A percentile compares a stretch with the other conserved stretches of the same genome.
These are phyloP conservation scores for Cadophora malorum DNA, from an alignment of 2,329 filamentous ascomycete species.

Conservation along the genomic window DNA sequence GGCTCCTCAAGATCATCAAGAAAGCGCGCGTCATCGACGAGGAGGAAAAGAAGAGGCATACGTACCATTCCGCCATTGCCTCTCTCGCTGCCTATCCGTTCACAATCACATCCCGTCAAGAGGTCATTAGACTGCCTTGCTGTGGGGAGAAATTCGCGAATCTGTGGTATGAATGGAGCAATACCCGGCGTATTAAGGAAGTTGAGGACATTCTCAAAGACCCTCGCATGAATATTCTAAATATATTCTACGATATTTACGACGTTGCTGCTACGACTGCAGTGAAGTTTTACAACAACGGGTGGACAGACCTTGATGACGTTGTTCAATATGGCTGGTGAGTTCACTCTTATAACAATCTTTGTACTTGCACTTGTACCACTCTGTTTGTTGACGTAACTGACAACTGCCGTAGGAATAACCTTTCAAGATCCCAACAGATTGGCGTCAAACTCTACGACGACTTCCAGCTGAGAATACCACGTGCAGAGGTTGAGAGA, in stretches of 20 bases:
- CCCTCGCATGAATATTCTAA: conserved; percentile 65
- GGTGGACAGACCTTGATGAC: conserved; percentile 87
- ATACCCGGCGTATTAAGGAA: conserved; percentile 65
- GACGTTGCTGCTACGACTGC: conserved; percentile 88
- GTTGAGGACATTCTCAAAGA: conserved; percentile 69
- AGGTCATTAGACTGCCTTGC: conserved; percentile 67
- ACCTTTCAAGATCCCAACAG: conserved; percentile 80
- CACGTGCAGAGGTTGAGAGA: conserved; percentile 72
- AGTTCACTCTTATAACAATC: neutral
- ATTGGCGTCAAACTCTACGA: conserved; percentile 95
- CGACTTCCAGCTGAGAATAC: conserved; percentile 76
- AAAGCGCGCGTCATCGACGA: conserved; percentile 72
- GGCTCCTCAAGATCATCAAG: conserved; percentile 76
- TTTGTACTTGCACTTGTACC: too few species aligned
- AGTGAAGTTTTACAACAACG: conserved; percentile 77
- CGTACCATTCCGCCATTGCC: conserved; percentile 88
- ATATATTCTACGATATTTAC: conserved; percentile 84
- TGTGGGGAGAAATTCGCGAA: conserved; percentile 81
- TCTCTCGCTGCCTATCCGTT: conserved; percentile 80
- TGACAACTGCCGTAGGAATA: conserved; percentile 49
- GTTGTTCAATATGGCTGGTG: conserved; percentile 79
- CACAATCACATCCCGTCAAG: conserved; percentile 44
- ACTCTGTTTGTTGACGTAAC: neutral
- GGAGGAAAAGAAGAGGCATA: conserved; percentile 81
- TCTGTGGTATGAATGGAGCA: conserved; percentile 77